phyloP scores from a whole-genome alignment of 148 eudicot genomes.

The Limonium bicolor region DNA sequence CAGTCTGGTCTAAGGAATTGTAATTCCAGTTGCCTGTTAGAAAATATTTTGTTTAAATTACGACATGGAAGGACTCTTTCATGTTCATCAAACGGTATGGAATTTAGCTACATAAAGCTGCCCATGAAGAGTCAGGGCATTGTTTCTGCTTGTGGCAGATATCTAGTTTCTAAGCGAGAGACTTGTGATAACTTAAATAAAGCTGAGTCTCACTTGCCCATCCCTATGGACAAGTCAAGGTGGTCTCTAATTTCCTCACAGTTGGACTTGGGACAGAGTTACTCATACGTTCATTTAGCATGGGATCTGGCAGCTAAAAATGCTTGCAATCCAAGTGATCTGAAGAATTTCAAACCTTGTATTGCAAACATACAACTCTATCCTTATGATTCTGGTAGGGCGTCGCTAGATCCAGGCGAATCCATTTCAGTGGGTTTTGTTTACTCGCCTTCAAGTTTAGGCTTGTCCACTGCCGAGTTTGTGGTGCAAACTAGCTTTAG shows the following conservation, averaged over 20 bases:
- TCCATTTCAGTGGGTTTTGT: conserved; percentile 45
- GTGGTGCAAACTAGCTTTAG: conserved; percentile 76
- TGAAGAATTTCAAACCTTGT: conserved; percentile 48
- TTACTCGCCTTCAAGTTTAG: conserved; percentile 53
- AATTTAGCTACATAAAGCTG: conserved; percentile 17
- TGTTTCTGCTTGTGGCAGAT: conserved; percentile 27
- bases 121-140: conserved; percentile 10
- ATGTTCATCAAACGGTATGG: conserved; percentile 34
- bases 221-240: conserved; percentile 20
- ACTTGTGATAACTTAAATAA: conserved; percentile 14
- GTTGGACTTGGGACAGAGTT: conserved; percentile 66
- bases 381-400: conserved; percentile 59
- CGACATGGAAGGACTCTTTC: conserved; percentile 30
- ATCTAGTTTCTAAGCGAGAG: conserved; percentile 15
- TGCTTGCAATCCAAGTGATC: conserved; percentile 24
- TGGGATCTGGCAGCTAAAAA: conserved; percentile 45
- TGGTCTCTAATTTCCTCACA: conserved; percentile 36
- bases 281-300: conserved; percentile 44
- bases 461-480: conserved; percentile 54
- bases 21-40: conserved; percentile 30
- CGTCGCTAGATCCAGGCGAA: conserved; percentile 64
- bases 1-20: conserved; percentile 11
- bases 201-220: conserved; percentile 23
- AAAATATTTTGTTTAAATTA: conserved; percentile 21
- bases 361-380: conserved; percentile 69